phyloP scores from a whole-genome alignment of 768 basidiomycete species.

The Leccinum disarticulatum region DNA sequence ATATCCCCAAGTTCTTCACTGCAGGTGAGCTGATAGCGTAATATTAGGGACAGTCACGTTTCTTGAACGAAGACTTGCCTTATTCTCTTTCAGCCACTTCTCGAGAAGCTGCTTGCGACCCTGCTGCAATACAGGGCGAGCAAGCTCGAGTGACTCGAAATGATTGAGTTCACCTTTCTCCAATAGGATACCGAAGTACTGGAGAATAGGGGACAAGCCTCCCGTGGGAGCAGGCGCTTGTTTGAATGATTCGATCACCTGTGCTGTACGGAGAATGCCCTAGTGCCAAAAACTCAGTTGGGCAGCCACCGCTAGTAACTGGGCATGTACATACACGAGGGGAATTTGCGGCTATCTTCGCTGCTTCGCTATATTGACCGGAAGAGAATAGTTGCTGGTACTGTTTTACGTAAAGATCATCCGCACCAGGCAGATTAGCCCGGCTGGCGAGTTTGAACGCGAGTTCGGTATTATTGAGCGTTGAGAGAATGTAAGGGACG shows the following conservation, averaged over 20 bases:
- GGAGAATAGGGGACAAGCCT: slow-evolving; percentile 90
- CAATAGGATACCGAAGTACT: slow-evolving; percentile 97
- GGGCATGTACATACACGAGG: slow-evolving; percentile 61
- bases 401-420: slow-evolving; percentile 93
- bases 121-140: slow-evolving; percentile 93
- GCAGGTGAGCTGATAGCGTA: slow-evolving; percentile 75
- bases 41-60: slow-evolving; percentile 18
- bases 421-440: slow-evolving; percentile 94
- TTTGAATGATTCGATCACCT: slow-evolving; percentile 98
- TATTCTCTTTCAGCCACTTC: slow-evolving; percentile 99
- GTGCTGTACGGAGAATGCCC: slow-evolving; percentile 93
- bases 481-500: slow-evolving; percentile 90
- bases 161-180: slow-evolving; percentile 99
- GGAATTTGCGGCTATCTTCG: slow-evolving; percentile 97
- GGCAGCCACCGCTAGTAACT: not conserved
- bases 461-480: slow-evolving; percentile 95
- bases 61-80: slow-evolving; percentile 46
- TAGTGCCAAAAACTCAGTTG: slow-evolving; percentile 29
- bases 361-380: slow-evolving; percentile 90
- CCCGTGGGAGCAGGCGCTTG: slow-evolving; percentile 88
- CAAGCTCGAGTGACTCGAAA: slow-evolving; percentile 91
- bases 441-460: slow-evolving; percentile 98
- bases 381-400: slow-evolving; percentile 88
- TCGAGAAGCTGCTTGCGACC: slow-evolving; percentile 95
- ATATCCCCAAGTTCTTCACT: slow-evolving; percentile 98